Base-by-base conservation (phyloP, 495 filamentous ascomycete genomes). In the Bryoglossum gracile region DNA sequence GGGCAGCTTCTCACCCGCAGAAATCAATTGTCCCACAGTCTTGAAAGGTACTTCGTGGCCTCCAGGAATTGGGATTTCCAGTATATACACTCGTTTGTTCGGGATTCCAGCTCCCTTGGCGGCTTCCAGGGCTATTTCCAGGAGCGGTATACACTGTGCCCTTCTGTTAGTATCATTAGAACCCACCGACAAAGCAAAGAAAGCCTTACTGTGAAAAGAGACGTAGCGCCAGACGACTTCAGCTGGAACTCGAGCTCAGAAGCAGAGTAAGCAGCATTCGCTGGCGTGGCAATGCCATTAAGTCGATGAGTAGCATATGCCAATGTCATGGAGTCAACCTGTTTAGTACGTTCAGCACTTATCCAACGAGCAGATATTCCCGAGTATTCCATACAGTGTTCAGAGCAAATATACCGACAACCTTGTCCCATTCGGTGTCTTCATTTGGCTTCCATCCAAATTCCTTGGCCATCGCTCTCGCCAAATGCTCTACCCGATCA, bases 391-490 rank as follows among this genome's bases (percentile, higher is more conserved):
- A 37, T 69, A 90, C 88, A 19, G 87, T 87, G 55, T 95, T 95
- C 45, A 90, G 54, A 28, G 80, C 82, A 64, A 87, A 94, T 9
- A 90, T 66, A 9, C 75, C 82, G 39, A 89, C 56, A 18, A 89
- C 81, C 66, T 92, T 95, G 56, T 95, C 89, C 83, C 85, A 94
- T 59, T 89, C 84, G 0, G 77, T 77, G 17, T 87, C 87, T 49
- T 75, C 56, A 54, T 91, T 90, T 6, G 84, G 77, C 22, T 72
- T 55, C 84, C 86, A 94, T 40, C 78, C 81, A 55, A 92, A 66
- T 53, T 86, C 80, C 58, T 87, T 84, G 8, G 79, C 69, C 3
- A 95, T 64, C 3, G 75, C 81, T 43, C 82, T 76, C 11, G 87
- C 77, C n/a, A 94, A 70, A 36, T 73, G 68, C 14, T 89, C 78